These are phyloP conservation scores for Yamadazyma pseudoaaseri DNA, from an alignment of 1,139 yeast species.

Conservation along the genomic window DNA sequence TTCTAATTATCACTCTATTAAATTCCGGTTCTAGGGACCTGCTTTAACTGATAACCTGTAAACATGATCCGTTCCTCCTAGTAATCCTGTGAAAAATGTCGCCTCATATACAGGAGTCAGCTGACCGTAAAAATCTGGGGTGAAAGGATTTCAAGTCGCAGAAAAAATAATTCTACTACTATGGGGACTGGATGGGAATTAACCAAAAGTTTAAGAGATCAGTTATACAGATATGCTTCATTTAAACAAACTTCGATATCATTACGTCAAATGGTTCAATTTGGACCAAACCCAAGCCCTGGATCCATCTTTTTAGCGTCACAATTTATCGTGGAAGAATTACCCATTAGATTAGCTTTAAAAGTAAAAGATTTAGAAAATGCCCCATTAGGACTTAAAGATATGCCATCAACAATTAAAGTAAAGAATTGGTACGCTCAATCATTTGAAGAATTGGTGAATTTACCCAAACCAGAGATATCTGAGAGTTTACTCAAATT, in stretches of 20 bases:
- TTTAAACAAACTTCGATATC: constrained; percentile 85
- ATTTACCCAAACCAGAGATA: constrained; percentile 50
- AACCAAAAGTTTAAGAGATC: constrained; percentile 36
- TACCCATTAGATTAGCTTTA: constrained; percentile 84
- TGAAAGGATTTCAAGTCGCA: constrained; percentile 3
- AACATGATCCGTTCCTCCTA: too few relatives aligned
- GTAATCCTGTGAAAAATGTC: too few relatives aligned
- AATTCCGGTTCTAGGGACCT: too few relatives aligned
- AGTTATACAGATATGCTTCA: constrained; percentile 58
- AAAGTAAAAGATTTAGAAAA: constrained; percentile 82
- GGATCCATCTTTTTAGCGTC: constrained; percentile 83
- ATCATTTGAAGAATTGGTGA: constrained; percentile 78
- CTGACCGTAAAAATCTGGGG: constrained; percentile 4
- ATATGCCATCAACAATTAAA: constrained; percentile 71
- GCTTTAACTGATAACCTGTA: too few relatives aligned
- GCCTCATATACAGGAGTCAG: not conserved
- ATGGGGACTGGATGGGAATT: constrained; percentile 51
- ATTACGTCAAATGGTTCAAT: constrained; percentile 88
- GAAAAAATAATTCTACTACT: not conserved
- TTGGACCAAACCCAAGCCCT: constrained; percentile 75
- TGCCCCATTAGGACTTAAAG: constrained; percentile 71
- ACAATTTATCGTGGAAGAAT: constrained; percentile 80
- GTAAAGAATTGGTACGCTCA: constrained; percentile 92
- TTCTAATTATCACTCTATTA: too few relatives aligned
- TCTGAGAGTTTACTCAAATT: constrained; percentile 37